Evolutionary conservation across 129 eudicot genomes (phyloP), one percentile per base, ranked within the genome.

Genomic region (Pulicaria dysenterica): DNA sequence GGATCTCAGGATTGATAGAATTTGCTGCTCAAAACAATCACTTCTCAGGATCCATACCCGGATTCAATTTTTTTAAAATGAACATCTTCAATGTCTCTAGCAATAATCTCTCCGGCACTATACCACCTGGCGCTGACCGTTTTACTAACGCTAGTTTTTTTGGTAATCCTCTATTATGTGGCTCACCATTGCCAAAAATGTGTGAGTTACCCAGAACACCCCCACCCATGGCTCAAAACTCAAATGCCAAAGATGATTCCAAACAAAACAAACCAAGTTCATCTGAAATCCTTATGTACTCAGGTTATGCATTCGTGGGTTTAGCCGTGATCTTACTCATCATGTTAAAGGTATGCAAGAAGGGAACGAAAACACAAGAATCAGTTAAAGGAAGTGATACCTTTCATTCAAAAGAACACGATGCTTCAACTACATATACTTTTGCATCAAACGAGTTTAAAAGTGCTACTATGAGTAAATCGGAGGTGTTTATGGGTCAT

Each of bases 221-320:
- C 43, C 67, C 67, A 15, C 45, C 4, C 5, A 43, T 49, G 5
- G 17, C 76, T 4, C 66, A 69, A 61, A 60, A 55, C 49, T 56
- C 70, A 9, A 49, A 17, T 49, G 16, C 57, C 12, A 11, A 63
- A n/a, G 64, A 54, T 61, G 7, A 55, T 24, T 71, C 77, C 17
- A 80, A 80, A 60, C 45, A 57, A 3, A 67, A 67, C 0, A 79
- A 84, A 39, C 46, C 70, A 3, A 73, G 77, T 24, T 48, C 70
- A 4, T 76, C 85, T 11, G 81, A 90, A 77, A 81, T 85, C 63
- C 82, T 90, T 58, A 90, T 90, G 89, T 85, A 62, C 34, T 54
- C 84, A 0, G 94, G 96, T 11, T 90, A 87, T 31, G 67, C 75
- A 10, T 57, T 83, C 3, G 75, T 90, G 19, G 94, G 82, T 4